Evolutionary conservation across 1,139 yeast genomes (phyloP), one percentile per base, ranked within the genome.

Genomic region (Debaryomycetaceae sp.): DNA sequence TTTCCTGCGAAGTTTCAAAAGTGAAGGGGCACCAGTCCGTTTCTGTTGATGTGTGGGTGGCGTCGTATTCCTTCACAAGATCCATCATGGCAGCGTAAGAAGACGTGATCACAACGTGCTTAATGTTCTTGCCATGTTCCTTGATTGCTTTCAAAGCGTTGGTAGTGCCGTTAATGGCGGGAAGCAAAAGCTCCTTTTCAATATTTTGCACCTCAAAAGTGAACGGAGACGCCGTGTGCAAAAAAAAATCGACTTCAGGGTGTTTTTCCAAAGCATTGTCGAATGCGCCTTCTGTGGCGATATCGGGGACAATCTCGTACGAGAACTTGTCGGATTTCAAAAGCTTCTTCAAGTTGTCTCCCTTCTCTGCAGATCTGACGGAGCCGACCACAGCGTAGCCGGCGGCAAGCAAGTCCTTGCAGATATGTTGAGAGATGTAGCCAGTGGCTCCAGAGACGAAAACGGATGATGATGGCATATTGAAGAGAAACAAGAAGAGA

Each of bases 391-490:
- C 65, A 14, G 35, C 37, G 42, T 59, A 58, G 7, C 52, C 54
- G 20, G 47, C 36, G 4, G 38, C 40, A 15, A 58, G 29, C 27
- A 38, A 36, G 18, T 35, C 34, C 21, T 30, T 22, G 51, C 49
- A 22, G 32, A 38, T 52, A 51, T 33, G 42, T 20, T 47, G 50
- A 7, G 65, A 66, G 31, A 62, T 52, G 36, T 49, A 60, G 3
- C 68, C 67, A 16, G 57, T 50, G 22, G 62, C 67, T n/a, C 68
- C 68, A n/a, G 64, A 46, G 13, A 62, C 56, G 28, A 58, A 55
- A 16, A 57, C 55, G n/a, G 45, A 32, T 14, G 31, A 19, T 7
- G 24, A 10, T 10, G 24, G 8, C 24, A 22, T 22, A 8, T 7
- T 22, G 8, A 22, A 7, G n/a, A n/a, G n/a, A n/a, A n/a, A n/a